Conservation (phyloP, 148 eudicot genomes). For the Fallopia convolvulus region DNA sequence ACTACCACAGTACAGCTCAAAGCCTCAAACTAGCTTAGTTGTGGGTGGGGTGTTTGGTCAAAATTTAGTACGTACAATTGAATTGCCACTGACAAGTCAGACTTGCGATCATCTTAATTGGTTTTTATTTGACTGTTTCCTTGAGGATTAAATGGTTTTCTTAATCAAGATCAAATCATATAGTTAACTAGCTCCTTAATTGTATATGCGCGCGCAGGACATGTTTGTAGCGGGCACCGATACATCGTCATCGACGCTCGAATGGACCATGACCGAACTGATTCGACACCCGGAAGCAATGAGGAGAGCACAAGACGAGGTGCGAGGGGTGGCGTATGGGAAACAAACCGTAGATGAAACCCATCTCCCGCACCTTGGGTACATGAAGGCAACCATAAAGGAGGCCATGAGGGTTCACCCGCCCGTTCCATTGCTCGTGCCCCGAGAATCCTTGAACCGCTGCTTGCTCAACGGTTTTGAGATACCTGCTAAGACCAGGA, state of each 20-base stretch:
- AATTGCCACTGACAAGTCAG: too few species aligned
- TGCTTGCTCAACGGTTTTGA: neutral
- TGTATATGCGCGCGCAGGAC: neutral
- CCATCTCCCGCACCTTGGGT: neutral
- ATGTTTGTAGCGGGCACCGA: slow-evolving; percentile 14
- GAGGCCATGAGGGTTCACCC: slow-evolving; percentile 13
- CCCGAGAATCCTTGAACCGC: slow-evolving; percentile 3
- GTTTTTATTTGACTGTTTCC: too few species aligned
- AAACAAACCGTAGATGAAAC: neutral
- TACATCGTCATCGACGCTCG: slow-evolving; percentile 8
- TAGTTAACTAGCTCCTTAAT: too few species aligned
- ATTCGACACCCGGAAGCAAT: slow-evolving; percentile 1
- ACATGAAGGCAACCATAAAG: slow-evolving; percentile 12
- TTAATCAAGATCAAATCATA: neutral
- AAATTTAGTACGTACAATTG: too few species aligned
- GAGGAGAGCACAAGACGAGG: slow-evolving; percentile 10
- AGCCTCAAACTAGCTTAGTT: too few species aligned
- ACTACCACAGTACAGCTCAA: neutral
- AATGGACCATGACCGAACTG: slow-evolving; percentile 9
- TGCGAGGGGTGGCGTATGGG: neutral
- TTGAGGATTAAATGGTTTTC: too few species aligned
- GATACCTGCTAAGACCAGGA: slow-evolving; percentile 13
- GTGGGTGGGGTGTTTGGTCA: too few species aligned
- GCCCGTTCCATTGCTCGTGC: slow-evolving; percentile 6
- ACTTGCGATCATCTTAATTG: too few species aligned